phyloP scores from a whole-genome alignment of 1,284 basidiomycete species.

The Hymenochaete sp. region DNA sequence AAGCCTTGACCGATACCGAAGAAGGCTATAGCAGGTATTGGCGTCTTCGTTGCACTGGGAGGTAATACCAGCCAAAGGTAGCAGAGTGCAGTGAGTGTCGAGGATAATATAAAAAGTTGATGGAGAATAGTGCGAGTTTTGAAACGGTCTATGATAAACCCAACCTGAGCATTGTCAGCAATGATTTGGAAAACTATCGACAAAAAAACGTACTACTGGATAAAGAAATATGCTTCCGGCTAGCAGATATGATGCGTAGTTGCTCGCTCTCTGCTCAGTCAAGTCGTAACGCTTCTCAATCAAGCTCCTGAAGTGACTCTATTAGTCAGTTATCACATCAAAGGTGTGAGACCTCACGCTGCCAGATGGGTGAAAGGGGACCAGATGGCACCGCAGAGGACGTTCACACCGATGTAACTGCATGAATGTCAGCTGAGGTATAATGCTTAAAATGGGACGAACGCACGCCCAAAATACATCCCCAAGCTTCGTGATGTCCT shows the following conservation, averaged over 20 bases:
- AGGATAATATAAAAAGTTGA: conserved; percentile 50
- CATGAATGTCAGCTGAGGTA: neutral
- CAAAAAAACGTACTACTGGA: conserved; percentile 43
- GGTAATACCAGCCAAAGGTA: conserved; percentile 64
- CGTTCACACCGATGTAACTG: conserved; percentile 61
- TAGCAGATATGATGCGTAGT: conserved; percentile 62
- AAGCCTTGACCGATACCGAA: conserved; percentile 70
- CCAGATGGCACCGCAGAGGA: conserved; percentile 74
- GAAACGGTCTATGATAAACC: conserved; percentile 50
- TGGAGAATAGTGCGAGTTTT: conserved; percentile 50
- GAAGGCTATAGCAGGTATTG: conserved; percentile 52
- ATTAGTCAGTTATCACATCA: neutral
- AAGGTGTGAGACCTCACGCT: conserved; percentile 39
- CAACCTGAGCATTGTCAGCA: conserved; percentile 35
- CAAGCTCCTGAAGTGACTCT: conserved; percentile 45
- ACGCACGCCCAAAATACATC: conserved; percentile 75
- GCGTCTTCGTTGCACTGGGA: conserved; percentile 43
- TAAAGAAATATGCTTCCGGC: conserved; percentile 70
- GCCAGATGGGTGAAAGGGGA: conserved; percentile 70
- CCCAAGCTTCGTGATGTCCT: conserved; percentile 55
- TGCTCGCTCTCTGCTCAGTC: conserved; percentile 51
- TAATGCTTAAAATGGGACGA: neutral
- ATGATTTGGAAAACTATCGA: neutral
- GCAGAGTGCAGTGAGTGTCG: conserved; percentile 51
- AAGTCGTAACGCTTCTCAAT: conserved; percentile 60